Conservation (phyloP, 345 rosid genomes). For the Eucalyptus caleyi region DNA sequence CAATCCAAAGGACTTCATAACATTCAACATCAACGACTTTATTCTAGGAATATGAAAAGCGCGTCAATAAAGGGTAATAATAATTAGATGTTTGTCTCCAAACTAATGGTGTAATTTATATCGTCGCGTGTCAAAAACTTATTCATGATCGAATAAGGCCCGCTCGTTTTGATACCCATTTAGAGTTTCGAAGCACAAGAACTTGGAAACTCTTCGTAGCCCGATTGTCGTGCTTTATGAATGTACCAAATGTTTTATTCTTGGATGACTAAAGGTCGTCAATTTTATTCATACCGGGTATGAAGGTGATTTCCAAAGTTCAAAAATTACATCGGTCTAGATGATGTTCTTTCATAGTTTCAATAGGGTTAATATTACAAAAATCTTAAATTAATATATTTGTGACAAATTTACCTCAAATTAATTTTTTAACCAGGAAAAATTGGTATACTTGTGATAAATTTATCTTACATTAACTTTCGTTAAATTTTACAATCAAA, state of each 20-base stretch:
- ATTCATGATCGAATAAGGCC: no score
- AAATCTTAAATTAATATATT: no score
- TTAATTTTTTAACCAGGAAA: fast-evolving
- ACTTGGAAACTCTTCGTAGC: neutral
- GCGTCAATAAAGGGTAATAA: neutral
- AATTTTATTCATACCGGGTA: neutral
- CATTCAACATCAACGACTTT: neutral
- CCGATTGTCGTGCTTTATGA: fast-evolving
- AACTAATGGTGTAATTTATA: neutral
- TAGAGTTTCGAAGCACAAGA: fast-evolving
- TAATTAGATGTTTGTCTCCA: neutral
- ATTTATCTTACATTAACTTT: fast-evolving
- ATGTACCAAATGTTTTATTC: neutral
- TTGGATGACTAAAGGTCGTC: no score
- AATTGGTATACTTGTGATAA: fast-evolving
- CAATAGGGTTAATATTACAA: neutral
- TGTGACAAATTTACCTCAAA: no score
- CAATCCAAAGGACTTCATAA: neutral
- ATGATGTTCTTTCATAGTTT: neutral
- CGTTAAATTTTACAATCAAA: no score
- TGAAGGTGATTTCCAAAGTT: neutral
- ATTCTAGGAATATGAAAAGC: neutral
- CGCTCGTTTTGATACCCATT: neutral
- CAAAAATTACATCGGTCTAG: neutral
- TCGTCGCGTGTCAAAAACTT: fast-evolving